Evolutionary conservation across 352 stramenopile species (phyloP).

Genomic region (Phytophthora boehmeriae): DNA sequence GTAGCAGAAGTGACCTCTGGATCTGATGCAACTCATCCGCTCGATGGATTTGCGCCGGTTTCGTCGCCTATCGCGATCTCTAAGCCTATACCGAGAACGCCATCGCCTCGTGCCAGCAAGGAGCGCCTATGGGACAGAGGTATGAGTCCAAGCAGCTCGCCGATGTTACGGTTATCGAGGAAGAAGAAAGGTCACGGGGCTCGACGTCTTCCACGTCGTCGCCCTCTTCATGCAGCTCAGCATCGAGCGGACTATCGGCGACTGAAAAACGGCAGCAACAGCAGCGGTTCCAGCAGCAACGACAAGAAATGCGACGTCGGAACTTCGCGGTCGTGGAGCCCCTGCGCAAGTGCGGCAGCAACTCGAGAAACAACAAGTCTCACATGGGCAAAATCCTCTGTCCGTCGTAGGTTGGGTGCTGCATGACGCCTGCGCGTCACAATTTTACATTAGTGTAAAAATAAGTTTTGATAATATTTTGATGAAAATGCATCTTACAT

Average conservation of each 20-base stretch:
- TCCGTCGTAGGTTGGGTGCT: slow-evolving; percentile 22
- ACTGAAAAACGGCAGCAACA: slow-evolving; percentile 41
- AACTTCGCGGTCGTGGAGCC: slow-evolving; percentile 33
- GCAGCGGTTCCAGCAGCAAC: slow-evolving; percentile 39
- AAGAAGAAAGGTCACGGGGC: slow-evolving; percentile 72
- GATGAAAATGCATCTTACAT: background rate
- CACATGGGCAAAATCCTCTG: slow-evolving; percentile 39
- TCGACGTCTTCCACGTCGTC: slow-evolving; percentile 40
- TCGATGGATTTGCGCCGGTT: slow-evolving; percentile 15
- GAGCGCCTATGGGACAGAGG: slow-evolving; percentile 43
- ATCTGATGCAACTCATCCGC: background rate
- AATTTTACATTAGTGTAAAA: background rate
- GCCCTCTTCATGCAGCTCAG: slow-evolving; percentile 23
- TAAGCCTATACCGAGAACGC: slow-evolving; percentile 14
- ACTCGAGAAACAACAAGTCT: slow-evolving; percentile 22
- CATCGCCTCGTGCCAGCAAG: slow-evolving; percentile 23
- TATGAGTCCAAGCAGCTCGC: slow-evolving; percentile 27
- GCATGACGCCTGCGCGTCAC: background rate
- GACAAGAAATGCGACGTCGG: slow-evolving; percentile 32
- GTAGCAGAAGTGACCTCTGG: slow-evolving; percentile 19
- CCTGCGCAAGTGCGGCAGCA: slow-evolving; percentile 33
- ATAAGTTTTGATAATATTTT: slow-evolving; percentile 3
- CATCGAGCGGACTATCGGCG: slow-evolving; percentile 35
- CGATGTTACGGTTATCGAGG: slow-evolving; percentile 42
- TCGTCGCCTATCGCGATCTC: slow-evolving; percentile 29